These are phyloP conservation scores for Curvularia sp. DNA, from an alignment of 2,329 filamentous ascomycete genomes.

Conservation along the genomic window DNA sequence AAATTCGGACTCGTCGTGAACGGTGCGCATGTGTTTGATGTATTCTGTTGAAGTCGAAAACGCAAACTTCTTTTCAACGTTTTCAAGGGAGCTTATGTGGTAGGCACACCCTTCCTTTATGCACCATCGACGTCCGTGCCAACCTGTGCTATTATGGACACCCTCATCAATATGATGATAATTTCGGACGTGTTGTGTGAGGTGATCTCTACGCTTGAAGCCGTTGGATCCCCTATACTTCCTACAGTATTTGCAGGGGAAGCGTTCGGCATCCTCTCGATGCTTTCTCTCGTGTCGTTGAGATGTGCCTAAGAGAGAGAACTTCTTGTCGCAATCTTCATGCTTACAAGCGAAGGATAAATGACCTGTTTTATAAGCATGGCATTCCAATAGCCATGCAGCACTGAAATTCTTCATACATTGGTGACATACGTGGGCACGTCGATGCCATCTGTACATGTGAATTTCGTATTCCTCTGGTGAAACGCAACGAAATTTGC, in stretches of 20 bases:
- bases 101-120: background rate
- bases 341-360: background rate
- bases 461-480: background rate
- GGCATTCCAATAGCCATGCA: accelerated
- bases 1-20: background rate
- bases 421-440: background rate
- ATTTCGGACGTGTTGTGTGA: conserved; percentile 1
- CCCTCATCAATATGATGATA: conserved; percentile 8
- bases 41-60: accelerated
- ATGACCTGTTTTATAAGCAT: background rate
- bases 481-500: background rate
- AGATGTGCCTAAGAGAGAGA: background rate
- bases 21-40: background rate
- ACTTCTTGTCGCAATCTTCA: background rate
- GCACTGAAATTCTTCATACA: background rate
- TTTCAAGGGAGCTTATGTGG: accelerated
- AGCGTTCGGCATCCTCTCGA: background rate
- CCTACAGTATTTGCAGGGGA: conserved; percentile 5
- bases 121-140: background rate
- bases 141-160: background rate
- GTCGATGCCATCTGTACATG: background rate
- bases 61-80: accelerated
- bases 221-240: conserved; percentile 1
- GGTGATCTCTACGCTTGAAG: conserved; percentile 7
- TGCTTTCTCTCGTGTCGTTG: background rate